These are phyloP conservation scores for Xylaria bambusicola DNA, from an alignment of 495 filamentous ascomycete species.

Conservation along the genomic window DNA sequence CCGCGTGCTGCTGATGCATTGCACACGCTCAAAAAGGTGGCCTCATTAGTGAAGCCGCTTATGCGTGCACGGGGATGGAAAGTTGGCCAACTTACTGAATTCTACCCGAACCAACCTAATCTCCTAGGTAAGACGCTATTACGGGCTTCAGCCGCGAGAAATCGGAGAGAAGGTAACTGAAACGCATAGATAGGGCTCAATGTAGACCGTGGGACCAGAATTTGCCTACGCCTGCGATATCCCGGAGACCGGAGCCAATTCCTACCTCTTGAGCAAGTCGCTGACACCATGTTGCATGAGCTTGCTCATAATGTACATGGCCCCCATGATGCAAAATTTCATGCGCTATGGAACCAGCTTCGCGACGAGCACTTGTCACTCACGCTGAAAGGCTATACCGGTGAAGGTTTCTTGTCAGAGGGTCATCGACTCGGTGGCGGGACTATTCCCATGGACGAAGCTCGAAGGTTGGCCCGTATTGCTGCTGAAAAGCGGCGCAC, in stretches of 20 bases:
- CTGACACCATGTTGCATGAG: slow-evolving; percentile 96
- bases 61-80: slow-evolving; percentile 86
- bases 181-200: slow-evolving; percentile 62
- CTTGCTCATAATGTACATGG: slow-evolving; percentile 85
- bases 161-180: not conserved
- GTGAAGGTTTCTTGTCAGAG: slow-evolving; percentile 81
- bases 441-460: slow-evolving; percentile 71
- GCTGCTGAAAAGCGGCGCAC: slow-evolving; percentile 72
- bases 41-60: slow-evolving; percentile 90
- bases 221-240: slow-evolving; percentile 83
- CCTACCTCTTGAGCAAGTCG: slow-evolving; percentile 73
- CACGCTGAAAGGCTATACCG: slow-evolving; percentile 79
- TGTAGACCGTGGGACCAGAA: slow-evolving; percentile 70
- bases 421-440: slow-evolving; percentile 74
- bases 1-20: slow-evolving; percentile 80
- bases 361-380: slow-evolving; percentile 81
- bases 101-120: slow-evolving; percentile 73
- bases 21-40: slow-evolving; percentile 75
- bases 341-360: slow-evolving; percentile 84
- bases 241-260: slow-evolving; percentile 75
- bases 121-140: slow-evolving; percentile 60
- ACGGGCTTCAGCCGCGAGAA: not conserved
- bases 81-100: slow-evolving; percentile 79
- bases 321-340: slow-evolving; percentile 80
- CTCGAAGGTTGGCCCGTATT: slow-evolving; percentile 69